phyloP scores from a whole-genome alignment of 768 basidiomycete genomes.

The Mrakia gelida region DNA sequence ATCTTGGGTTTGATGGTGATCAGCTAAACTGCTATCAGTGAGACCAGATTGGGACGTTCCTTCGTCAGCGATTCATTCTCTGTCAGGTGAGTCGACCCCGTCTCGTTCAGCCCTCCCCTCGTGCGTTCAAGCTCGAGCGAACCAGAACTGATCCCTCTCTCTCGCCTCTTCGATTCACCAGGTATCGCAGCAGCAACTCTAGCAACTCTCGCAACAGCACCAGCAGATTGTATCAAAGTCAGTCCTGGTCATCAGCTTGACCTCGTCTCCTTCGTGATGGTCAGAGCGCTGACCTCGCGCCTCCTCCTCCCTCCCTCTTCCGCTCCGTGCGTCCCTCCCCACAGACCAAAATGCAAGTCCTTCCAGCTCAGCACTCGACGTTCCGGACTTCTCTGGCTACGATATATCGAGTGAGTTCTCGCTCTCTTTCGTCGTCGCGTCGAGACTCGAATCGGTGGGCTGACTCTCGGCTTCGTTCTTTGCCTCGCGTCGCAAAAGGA shows the following conservation, averaged over 20 bases:
- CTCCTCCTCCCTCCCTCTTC: not conserved
- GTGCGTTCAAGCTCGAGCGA: not conserved
- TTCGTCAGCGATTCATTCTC: slow-evolving; percentile 42
- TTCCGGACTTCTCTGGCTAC: slow-evolving; percentile 60
- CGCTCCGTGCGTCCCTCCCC: not conserved
- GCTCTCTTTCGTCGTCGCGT: not conserved
- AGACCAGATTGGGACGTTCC: slow-evolving; percentile 39
- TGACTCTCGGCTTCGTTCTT: slow-evolving; percentile 1
- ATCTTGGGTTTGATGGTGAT: not conserved
- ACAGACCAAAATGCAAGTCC: slow-evolving; percentile 88
- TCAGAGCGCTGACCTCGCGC: not conserved
- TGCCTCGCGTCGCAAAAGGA: slow-evolving; percentile 51
- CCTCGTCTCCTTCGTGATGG: not conserved
- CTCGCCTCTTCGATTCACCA: slow-evolving; percentile 43
- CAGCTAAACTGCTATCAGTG: not conserved
- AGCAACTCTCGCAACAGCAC: slow-evolving; percentile 80
- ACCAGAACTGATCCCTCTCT: not conserved
- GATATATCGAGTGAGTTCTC: slow-evolving; percentile 61
- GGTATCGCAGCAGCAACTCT: slow-evolving; percentile 78
- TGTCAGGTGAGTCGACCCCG: slow-evolving; percentile 36
- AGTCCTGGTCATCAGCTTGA: slow-evolving; percentile 8
- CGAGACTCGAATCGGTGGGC: not conserved
- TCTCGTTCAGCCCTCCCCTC: not conserved
- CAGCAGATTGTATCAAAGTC: slow-evolving; percentile 92
- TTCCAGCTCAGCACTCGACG: slow-evolving; percentile 71